Evolutionary conservation across 768 basidiomycete genomes (phyloP).

Genomic region (Clitopilus passeckerianus): DNA sequence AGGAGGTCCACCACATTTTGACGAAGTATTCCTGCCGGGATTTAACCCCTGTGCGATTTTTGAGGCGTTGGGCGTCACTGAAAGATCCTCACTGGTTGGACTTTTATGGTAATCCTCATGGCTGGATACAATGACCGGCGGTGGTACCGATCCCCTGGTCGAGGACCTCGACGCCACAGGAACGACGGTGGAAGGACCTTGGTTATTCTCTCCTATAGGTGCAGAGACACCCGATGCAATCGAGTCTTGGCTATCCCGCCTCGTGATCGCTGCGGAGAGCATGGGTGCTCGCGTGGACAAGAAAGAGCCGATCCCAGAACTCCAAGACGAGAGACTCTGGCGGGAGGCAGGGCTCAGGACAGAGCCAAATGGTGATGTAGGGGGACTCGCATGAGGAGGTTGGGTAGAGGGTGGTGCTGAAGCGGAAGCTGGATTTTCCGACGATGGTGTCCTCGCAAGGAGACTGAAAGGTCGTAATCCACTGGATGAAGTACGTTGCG

Average conservation of each 20-base stretch:
- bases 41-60: neutral
- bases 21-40: neutral
- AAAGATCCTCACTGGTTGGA: neutral
- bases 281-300: constrained; percentile 28
- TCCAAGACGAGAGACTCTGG: constrained; percentile 34
- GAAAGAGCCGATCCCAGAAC: constrained; percentile 44
- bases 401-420: neutral
- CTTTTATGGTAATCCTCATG: neutral
- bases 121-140: neutral
- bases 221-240: constrained; percentile 3
- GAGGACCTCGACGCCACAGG: neutral
- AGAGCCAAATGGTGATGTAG: neutral
- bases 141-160: neutral
- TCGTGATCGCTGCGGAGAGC: neutral
- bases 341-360: neutral
- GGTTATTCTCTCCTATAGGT: neutral
- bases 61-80: neutral
- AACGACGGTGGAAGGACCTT: neutral
- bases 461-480: neutral
- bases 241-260: constrained; percentile 26
- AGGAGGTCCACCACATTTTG: neutral
- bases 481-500: neutral
- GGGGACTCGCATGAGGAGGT: neutral
- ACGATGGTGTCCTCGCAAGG: neutral
- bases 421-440: neutral